These are phyloP conservation scores for Leishmania guyanensis DNA, from an alignment of 208 protist genomes.

Conservation along the genomic window DNA sequence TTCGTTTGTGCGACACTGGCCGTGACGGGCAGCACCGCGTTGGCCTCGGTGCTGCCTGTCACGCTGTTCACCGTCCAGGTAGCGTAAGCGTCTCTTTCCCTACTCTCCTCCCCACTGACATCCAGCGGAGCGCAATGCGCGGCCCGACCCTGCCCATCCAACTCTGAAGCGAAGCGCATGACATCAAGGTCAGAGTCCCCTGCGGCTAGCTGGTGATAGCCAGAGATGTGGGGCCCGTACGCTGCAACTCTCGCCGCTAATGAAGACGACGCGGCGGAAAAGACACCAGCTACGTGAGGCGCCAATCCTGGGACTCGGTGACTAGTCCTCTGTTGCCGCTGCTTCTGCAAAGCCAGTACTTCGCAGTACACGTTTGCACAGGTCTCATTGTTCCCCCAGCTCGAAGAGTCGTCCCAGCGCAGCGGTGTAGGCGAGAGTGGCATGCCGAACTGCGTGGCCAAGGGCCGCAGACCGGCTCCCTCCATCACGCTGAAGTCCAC, in stretches of 20 bases:
- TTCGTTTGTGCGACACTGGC: slow-evolving; percentile 17
- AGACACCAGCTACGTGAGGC: background rate
- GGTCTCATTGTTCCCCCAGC: background rate
- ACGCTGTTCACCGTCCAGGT: background rate
- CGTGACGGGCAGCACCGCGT: slow-evolving; percentile 24
- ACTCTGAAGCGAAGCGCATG: background rate
- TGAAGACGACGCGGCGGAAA: background rate
- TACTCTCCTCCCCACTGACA: background rate
- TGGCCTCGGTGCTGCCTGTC: background rate
- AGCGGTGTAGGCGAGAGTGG: slow-evolving; percentile 12
- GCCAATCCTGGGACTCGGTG: no score
- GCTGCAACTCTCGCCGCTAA: background rate
- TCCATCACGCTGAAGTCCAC: slow-evolving; percentile 36
- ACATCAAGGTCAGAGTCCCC: background rate
- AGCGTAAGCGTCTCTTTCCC: background rate
- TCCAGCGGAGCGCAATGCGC: background rate
- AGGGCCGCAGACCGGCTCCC: slow-evolving; percentile 28
- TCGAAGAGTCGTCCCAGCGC: slow-evolving; percentile 12
- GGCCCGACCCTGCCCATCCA: background rate
- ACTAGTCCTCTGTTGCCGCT: background rate
- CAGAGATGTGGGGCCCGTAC: background rate
- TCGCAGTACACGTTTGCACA: slow-evolving; percentile 30
- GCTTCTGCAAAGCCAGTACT: slow-evolving; percentile 12
- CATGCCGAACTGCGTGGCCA: slow-evolving; percentile 3
- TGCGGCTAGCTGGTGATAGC: background rate